Evolutionary conservation across 768 basidiomycete species (phyloP).

Genomic region (Mrakia hoshinonis): DNA sequence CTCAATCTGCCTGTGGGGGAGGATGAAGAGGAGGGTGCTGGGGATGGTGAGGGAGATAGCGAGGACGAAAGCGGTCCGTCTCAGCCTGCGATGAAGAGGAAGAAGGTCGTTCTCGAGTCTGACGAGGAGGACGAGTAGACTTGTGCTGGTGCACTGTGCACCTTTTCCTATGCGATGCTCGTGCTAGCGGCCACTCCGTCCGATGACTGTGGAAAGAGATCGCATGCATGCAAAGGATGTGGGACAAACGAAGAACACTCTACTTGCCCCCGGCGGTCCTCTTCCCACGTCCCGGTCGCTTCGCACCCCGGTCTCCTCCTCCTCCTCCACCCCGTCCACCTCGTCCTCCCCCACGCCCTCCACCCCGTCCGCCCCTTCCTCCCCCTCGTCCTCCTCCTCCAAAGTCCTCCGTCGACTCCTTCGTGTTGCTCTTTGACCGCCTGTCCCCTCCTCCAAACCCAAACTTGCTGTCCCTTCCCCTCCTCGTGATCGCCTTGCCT

Average conservation of each 20-base stretch:
- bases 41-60: neutral
- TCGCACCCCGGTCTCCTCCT: constrained; percentile 33
- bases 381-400: constrained; percentile 31
- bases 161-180: too few species aligned
- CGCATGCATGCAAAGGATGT: too few species aligned
- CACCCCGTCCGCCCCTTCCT: constrained; percentile 34
- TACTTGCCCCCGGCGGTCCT: constrained; percentile 12
- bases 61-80: neutral
- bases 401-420: constrained; percentile 64
- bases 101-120: too few species aligned
- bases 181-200: too few species aligned
- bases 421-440: constrained; percentile 71
- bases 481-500: constrained; percentile 47
- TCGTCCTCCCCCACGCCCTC: constrained; percentile 35
- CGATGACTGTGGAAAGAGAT: too few species aligned
- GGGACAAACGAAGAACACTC: too few species aligned
- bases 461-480: constrained; percentile 66
- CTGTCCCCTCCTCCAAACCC: constrained; percentile 65
- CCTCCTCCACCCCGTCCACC: constrained; percentile 42
- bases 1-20: neutral
- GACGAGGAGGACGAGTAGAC: too few species aligned
- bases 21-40: neutral
- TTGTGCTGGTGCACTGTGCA: too few species aligned
- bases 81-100: too few species aligned
- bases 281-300: constrained; percentile 24